Conservation (phyloP, 2,329 filamentous ascomycete species). For the Penicillium sp. region DNA sequence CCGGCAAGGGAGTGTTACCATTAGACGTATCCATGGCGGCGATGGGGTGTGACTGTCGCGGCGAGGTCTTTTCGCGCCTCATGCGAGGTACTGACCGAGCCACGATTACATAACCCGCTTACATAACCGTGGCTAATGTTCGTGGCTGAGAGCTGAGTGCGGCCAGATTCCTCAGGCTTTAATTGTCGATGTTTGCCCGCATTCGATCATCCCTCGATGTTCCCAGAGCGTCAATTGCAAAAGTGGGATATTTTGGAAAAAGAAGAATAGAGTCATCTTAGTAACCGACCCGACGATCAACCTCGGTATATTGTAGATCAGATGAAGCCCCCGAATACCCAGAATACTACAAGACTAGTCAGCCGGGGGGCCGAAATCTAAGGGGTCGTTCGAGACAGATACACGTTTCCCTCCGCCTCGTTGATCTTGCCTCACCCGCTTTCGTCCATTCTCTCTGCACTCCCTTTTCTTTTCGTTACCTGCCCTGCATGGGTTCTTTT, state of each 20-base stretch:
- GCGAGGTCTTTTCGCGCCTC: slow-evolving; percentile 4
- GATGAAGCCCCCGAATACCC: background rate
- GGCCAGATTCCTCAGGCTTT: background rate
- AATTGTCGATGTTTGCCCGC: background rate
- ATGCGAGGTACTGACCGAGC: background rate
- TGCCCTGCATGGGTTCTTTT: slow-evolving; percentile 37
- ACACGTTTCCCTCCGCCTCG: slow-evolving; percentile 20
- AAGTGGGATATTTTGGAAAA: background rate
- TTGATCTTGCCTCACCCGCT: slow-evolving; percentile 39
- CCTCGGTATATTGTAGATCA: background rate
- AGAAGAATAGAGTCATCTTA: background rate
- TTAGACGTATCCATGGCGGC: slow-evolving; percentile 42
- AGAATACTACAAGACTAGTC: background rate
- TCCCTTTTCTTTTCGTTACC: slow-evolving; percentile 18
- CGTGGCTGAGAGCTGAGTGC: background rate
- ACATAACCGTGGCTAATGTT: too few relatives aligned
- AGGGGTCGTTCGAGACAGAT: slow-evolving; percentile 16
- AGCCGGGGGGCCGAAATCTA: slow-evolving; percentile 13
- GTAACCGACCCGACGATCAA: background rate
- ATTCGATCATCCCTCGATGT: background rate
- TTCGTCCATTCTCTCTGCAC: slow-evolving; percentile 29
- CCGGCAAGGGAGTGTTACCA: slow-evolving; percentile 41
- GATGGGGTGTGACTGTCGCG: slow-evolving; percentile 2
- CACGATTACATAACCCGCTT: background rate
- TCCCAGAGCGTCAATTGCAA: background rate